phyloP scores from a whole-genome alignment of 306 rosid species.

The Luffa acutangula region DNA sequence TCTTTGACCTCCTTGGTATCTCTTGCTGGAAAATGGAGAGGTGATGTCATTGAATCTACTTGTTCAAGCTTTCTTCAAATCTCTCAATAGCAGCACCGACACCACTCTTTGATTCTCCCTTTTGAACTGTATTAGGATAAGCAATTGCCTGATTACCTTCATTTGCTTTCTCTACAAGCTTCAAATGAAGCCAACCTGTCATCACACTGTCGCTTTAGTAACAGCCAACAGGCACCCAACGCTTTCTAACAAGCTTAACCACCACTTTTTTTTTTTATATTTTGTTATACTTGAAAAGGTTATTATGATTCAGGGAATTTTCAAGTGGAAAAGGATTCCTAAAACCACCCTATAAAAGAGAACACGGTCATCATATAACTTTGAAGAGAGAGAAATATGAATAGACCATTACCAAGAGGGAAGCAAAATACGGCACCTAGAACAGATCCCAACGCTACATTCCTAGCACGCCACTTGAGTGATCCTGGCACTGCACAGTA shows the following conservation, averaged over 20 bases:
- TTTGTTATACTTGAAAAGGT: neutral
- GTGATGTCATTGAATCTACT: conserved; percentile 23
- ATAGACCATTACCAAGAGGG: conserved; percentile 58
- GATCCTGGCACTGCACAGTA: conserved; percentile 75
- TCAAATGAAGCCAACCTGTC: conserved; percentile 87
- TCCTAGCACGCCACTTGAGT: conserved; percentile 78
- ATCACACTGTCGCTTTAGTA: conserved; percentile 6
- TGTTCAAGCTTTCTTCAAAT: conserved; percentile 61
- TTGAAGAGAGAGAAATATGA: neutral
- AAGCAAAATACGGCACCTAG: conserved; percentile 84
- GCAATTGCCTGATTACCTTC: conserved; percentile 31
- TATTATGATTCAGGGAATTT: neutral
- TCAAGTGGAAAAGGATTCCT: neutral
- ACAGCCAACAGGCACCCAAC: neutral
- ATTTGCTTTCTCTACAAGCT: conserved; percentile 81
- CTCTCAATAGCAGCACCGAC: conserved; percentile 84
- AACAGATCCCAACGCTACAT: conserved; percentile 58
- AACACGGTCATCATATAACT: neutral
- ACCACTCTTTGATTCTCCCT: conserved; percentile 50
- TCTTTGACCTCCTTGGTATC: neutral
- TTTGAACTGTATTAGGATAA: conserved; percentile 18
- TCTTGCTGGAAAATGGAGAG: neutral
- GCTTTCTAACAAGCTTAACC: conserved; percentile 9
- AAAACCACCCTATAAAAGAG: neutral
- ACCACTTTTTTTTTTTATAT: neutral